Conservation (phyloP, 495 filamentous ascomycete genomes). For the Xanthoparmelia taractica region DNA sequence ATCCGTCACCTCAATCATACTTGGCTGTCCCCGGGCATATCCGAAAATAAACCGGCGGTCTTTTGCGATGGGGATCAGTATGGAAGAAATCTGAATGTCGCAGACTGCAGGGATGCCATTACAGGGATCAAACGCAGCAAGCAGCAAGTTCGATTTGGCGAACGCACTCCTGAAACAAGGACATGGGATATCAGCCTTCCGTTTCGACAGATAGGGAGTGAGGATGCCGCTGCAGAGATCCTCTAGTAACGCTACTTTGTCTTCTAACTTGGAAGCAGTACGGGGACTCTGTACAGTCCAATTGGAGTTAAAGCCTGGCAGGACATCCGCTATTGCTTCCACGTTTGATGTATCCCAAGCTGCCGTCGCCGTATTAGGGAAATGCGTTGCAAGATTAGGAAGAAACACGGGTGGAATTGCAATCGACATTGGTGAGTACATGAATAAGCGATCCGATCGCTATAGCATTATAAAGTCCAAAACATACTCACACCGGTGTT, state of each 20-base stretch:
- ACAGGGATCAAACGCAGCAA: background rate
- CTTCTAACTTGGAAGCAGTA: background rate
- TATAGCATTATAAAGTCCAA: too few species aligned
- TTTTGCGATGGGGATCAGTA: background rate
- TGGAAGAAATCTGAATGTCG: background rate
- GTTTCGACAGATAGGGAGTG: background rate
- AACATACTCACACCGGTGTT: background rate
- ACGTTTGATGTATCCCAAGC: background rate
- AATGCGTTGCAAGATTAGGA: background rate
- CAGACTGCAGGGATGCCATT: background rate
- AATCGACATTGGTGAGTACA: background rate
- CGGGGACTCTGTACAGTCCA: background rate
- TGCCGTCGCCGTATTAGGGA: background rate
- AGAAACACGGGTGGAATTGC: background rate
- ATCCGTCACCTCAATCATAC: background rate
- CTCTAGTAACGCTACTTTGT: background rate
- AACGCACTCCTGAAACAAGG: background rate
- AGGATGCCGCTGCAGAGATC: background rate
- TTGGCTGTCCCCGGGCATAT: background rate
- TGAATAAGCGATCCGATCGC: background rate
- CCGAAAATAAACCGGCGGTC: background rate
- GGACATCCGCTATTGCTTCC: background rate
- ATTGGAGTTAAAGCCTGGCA: background rate
- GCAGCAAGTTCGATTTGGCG: background rate
- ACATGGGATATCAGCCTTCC: slow-evolving; percentile 1